These are phyloP conservation scores for Teratosphaeria viscida DNA, from an alignment of 2,329 filamentous ascomycete species.

Conservation along the genomic window DNA sequence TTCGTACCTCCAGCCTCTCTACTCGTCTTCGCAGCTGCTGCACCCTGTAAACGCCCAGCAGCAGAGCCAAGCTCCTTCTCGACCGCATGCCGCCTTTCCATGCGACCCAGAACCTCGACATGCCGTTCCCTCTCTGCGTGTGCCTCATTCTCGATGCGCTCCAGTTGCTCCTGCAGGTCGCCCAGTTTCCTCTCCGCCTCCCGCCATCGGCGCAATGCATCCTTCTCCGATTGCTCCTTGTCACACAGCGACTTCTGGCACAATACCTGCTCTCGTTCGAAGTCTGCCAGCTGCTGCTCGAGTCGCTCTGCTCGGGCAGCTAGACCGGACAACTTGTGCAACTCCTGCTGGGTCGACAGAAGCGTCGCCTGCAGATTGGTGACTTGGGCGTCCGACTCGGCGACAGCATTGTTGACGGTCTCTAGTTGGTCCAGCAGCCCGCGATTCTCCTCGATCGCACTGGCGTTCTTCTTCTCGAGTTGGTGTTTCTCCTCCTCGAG, in stretches of 20 bases:
- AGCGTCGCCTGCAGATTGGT: constrained; percentile 66
- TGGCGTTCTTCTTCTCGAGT: constrained; percentile 66
- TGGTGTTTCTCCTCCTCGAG: constrained; percentile 60
- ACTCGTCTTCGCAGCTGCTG: constrained; percentile 58
- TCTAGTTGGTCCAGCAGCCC: constrained; percentile 75
- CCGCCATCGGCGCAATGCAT: constrained; percentile 73
- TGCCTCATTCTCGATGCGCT: constrained; percentile 76
- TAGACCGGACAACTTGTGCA: constrained; percentile 63
- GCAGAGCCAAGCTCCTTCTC: constrained; percentile 74
- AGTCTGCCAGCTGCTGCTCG: constrained; percentile 65
- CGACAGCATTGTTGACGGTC: constrained; percentile 64
- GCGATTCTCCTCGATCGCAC: constrained; percentile 73
- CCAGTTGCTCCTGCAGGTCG: constrained; percentile 76
- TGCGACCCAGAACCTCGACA: constrained; percentile 65
- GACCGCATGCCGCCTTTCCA: constrained; percentile 73
- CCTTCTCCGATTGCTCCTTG: constrained; percentile 64
- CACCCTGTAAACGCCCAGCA: constrained; percentile 69
- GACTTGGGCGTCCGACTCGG: constrained; percentile 70
- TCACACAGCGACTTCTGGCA: constrained; percentile 57
- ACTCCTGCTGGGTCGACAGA: constrained; percentile 64
- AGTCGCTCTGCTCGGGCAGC: constrained; percentile 66
- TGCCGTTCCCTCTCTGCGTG: constrained; percentile 72
- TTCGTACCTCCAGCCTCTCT: constrained; percentile 49
- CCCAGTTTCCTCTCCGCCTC: constrained; percentile 70
- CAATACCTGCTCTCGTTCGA: constrained; percentile 71